These are phyloP conservation scores for Panaeolus papilionaceus DNA, from an alignment of 768 basidiomycete species.

Conservation along the genomic window DNA sequence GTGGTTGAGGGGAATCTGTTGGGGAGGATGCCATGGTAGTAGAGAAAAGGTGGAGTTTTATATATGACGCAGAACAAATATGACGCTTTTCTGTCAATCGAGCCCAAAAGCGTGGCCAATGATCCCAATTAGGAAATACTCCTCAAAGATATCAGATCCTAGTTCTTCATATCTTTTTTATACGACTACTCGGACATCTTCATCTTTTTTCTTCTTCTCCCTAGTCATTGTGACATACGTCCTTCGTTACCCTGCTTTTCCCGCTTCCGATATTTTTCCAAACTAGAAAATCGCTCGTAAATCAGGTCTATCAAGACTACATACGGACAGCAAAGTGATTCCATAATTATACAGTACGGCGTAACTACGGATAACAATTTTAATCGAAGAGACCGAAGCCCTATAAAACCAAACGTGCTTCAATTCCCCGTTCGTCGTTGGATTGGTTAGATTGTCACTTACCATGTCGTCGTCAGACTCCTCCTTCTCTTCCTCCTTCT, in stretches of 20 bases:
- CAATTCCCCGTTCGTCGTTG: constrained; percentile 14
- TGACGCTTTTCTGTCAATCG: constrained; percentile 27
- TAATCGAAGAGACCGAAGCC: constrained; percentile 97
- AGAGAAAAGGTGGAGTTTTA: constrained; percentile 26
- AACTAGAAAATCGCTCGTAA: not conserved
- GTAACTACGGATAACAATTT: constrained; percentile 23
- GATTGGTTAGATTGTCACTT: constrained; percentile 32
- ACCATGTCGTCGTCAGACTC: constrained; percentile 93
- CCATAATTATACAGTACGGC: constrained; percentile 23
- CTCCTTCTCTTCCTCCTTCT: constrained; percentile 85
- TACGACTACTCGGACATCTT: too few species aligned
- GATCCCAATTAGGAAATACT: constrained; percentile 42
- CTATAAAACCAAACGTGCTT: constrained; percentile 47
- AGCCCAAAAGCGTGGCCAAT: constrained; percentile 32
- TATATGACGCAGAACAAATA: constrained; percentile 27
- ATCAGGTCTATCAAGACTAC: constrained; percentile 18
- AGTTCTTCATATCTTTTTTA: not conserved
- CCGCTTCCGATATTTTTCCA: constrained; percentile 25
- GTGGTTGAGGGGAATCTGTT: constrained; percentile 31
- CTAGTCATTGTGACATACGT: not conserved
- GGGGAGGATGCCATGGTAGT: constrained; percentile 34
- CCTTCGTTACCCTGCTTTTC: constrained; percentile 23
- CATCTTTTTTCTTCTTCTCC: not conserved
- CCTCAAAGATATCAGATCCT: constrained; percentile 10
- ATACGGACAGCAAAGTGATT: constrained; percentile 12